phyloP scores from a whole-genome alignment of 306 rosid genomes.

The Gastrolobium villosum region DNA sequence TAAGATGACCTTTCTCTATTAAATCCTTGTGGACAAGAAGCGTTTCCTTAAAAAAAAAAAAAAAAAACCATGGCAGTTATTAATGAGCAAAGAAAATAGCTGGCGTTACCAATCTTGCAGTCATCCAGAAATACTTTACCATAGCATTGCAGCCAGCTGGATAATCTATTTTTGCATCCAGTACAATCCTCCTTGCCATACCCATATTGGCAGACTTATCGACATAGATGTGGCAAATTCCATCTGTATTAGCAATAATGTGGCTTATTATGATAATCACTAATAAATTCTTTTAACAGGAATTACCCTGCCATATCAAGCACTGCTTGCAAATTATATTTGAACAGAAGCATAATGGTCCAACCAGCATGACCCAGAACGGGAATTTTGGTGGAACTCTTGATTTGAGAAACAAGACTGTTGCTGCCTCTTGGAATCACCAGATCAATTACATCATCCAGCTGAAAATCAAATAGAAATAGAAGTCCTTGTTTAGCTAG shows the following conservation, averaged over 20 bases:
- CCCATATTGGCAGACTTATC: constrained; percentile 95
- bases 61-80: constrained; percentile 27
- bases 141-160: constrained; percentile 99
- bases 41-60: constrained; percentile 80
- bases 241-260: constrained; percentile 72
- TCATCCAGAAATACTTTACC: constrained; percentile 60
- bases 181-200: constrained; percentile 78
- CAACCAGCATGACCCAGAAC: constrained; percentile 99
- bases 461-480: constrained; percentile 60
- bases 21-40: constrained; percentile 92
- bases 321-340: constrained; percentile 17
- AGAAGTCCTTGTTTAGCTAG: constrained; percentile 40
- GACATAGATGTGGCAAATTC: constrained; percentile 93
- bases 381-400: constrained; percentile 60
- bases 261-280: constrained; percentile 22
- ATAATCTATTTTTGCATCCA: constrained; percentile 95
- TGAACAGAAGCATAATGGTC: constrained; percentile 34
- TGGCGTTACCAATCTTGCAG: constrained; percentile 17
- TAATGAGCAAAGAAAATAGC: constrained; percentile 29
- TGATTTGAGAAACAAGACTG: not conserved
- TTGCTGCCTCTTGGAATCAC: constrained; percentile 7
- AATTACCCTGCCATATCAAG: constrained; percentile 34
- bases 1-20: constrained; percentile 46
- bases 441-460: constrained; percentile 72
- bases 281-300: constrained; percentile 22